Evolutionary conservation across 2,329 filamentous ascomycete species (phyloP), one percentile per base, ranked within the genome.

Genomic region (Talaromyces amestolkiae): DNA sequence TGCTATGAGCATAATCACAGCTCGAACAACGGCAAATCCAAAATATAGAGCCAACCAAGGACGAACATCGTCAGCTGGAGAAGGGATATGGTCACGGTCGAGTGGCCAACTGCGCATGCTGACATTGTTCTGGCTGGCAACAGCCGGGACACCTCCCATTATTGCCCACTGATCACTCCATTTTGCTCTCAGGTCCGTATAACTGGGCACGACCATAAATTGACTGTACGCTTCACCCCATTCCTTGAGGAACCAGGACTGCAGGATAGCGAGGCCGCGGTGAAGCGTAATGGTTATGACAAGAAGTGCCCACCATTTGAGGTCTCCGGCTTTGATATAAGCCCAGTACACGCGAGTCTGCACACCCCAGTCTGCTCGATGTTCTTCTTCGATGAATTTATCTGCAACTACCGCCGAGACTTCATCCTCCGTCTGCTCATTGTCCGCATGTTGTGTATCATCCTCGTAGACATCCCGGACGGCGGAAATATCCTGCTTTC

Each of bases 211-310:
- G 2, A 74, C 61, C 41, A 69, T 59, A 15, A 69, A 68, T 45
- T 73, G 72, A 41, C 76, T 72, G 75, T 93, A 94, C 7, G 87
- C 87, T 73, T 96, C 91, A 35, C 91, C 91, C 92, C 93, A 97
- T 31, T 89, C 85, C 74, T 97, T 96, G 63, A 97, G 83, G 53
- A 95, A 93, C 85, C 92, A 94, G 1, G 86, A 88, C 71, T 92
- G 86, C 1, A 83, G 84, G 45, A 96, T 82, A 43, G 88, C 85
- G 19, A 86, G 79, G 13, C 87, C 72, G 7, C 93, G 87, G 70
- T 87, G 91, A 0, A 88, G 47, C 6, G 85, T 76, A 66, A 93
- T 86, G 13, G 88, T 80, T 1, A 86, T 39, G 3, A 94, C 80
- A 2, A 93, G 82, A 1, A 87, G 71, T 3, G 79, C 75, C 93